These are phyloP conservation scores for Cicer chorassanicum DNA, from an alignment of 306 rosid species.

Conservation along the genomic window DNA sequence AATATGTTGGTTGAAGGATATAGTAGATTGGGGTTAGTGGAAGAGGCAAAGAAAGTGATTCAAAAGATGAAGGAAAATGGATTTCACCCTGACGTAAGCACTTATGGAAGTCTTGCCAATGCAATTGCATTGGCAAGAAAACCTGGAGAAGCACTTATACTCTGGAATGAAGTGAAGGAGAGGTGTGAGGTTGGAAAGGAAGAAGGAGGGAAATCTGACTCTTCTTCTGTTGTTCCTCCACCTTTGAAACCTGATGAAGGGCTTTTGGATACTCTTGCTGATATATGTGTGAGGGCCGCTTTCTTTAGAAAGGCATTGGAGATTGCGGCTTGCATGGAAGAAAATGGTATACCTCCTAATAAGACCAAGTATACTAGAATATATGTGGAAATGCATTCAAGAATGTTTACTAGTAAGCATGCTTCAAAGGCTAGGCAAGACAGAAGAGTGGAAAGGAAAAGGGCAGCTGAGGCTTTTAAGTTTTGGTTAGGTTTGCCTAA, in stretches of 20 bases:
- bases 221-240: slow-evolving; percentile 65
- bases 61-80: slow-evolving; percentile 84
- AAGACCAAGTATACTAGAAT: slow-evolving; percentile 90
- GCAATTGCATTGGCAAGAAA: slow-evolving; percentile 85
- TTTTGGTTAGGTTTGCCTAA: slow-evolving; percentile 97
- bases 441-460: slow-evolving; percentile 84
- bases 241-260: slow-evolving; percentile 90
- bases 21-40: slow-evolving; percentile 80
- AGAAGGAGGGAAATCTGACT: slow-evolving; percentile 47
- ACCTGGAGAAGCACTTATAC: slow-evolving; percentile 93
- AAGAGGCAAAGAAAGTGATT: slow-evolving; percentile 77
- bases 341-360: slow-evolving; percentile 87
- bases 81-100: slow-evolving; percentile 73
- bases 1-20: slow-evolving; percentile 96
- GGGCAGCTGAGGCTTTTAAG: slow-evolving; percentile 98
- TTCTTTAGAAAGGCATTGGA: slow-evolving; percentile 91
- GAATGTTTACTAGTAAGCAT: slow-evolving; percentile 96
- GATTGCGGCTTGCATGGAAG: slow-evolving; percentile 99
- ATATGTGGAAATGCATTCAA: slow-evolving; percentile 99
- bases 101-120: slow-evolving; percentile 87
- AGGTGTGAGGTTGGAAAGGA: slow-evolving; percentile 59
- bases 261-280: slow-evolving; percentile 85
- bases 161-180: slow-evolving; percentile 95
- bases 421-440: slow-evolving; percentile 94
- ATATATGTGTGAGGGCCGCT: slow-evolving; percentile 95